Base-by-base conservation (phyloP, 2,329 filamentous ascomycete genomes). In the Whalleya microplaca region DNA sequence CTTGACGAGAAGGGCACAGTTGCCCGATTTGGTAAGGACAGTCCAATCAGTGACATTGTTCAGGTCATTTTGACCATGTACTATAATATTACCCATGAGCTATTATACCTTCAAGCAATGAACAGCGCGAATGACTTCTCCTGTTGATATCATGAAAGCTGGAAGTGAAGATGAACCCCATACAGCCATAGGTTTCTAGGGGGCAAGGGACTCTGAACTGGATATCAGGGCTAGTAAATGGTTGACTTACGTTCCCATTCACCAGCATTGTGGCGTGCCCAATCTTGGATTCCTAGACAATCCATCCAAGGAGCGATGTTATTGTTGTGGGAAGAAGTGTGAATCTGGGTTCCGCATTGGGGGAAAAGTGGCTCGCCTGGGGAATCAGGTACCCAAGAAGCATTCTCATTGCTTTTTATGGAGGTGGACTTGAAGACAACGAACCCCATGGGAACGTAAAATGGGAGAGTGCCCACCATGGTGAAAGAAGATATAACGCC, bases 1-100 rank as follows among this genome's bases (percentile, higher is more conserved):
- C 53, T 55, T 53, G 50, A 58, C 58, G 44, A 62, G 12, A 0
- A 65, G 18, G 1, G 51, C 53, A 45, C 63, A 66, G n/a, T 37
- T 20, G 8, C 45, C 58, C 8, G 43, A 6, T 3, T 4, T 18
- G n/a, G 19, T 21, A 18, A 66, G 61, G 4, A 54, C 6, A 16
- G 50, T 45, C 64, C 63, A 66, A 40, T 58, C 56, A 16, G 44
- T 29, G 19, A 43, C 40, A 20, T 57, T 48, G 3, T 41, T 40
- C 6, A 45, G 12, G 21, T 58, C 41, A 23, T 58, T 53, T 18
- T 43, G 46, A 18, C 21, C n/a, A 7, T 27, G 40, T 12, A 57
- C 50, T 57, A n/a, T 40, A 19, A 20, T 5, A 6, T 12, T 21
- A 5, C 5, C 2, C 12, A 27, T 51, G 41, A 51, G 54, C 23